Conservation (phyloP, 768 basidiomycete species). For the Boletus pseudo-olivaceus region DNA sequence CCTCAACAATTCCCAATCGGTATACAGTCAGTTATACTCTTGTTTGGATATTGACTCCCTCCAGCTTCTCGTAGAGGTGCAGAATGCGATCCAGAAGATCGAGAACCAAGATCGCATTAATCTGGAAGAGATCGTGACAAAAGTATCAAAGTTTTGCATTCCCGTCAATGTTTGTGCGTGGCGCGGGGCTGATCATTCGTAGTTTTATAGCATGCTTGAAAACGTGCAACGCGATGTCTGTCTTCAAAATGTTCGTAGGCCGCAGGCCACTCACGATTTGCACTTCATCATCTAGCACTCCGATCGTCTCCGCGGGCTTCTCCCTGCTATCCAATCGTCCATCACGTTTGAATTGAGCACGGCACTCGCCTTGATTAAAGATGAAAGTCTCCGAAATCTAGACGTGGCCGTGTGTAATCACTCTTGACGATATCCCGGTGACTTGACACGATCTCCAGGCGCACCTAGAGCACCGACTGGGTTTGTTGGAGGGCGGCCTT, state of each 20-base stretch:
- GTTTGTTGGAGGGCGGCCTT: slow-evolving; percentile 23
- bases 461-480: slow-evolving; percentile 29
- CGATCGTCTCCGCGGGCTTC: slow-evolving; percentile 23
- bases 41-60: slow-evolving; percentile 3
- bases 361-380: slow-evolving; percentile 26
- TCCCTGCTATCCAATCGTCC: slow-evolving; percentile 23
- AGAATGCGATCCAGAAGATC: slow-evolving; percentile 19
- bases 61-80: slow-evolving; percentile 24
- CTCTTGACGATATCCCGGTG: neutral
- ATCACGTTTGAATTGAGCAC: slow-evolving; percentile 22
- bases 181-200: slow-evolving; percentile 12
- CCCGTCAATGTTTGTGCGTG: neutral
- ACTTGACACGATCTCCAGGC: slow-evolving; percentile 22
- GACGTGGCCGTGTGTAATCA: slow-evolving; percentile 21
- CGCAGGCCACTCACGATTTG: neutral
- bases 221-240: slow-evolving; percentile 22
- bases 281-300: slow-evolving; percentile 21
- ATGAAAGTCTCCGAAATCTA: slow-evolving; percentile 28
- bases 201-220: slow-evolving; percentile 28
- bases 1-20: slow-evolving; percentile 19
- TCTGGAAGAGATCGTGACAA: slow-evolving; percentile 19
- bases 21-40: slow-evolving; percentile 7
- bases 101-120: slow-evolving; percentile 17
- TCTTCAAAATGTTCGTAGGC: neutral
- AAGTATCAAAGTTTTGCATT: slow-evolving; percentile 16